Evolutionary conservation across 148 eudicot species (phyloP).

Genomic region (Fagopyrum esculentum): DNA sequence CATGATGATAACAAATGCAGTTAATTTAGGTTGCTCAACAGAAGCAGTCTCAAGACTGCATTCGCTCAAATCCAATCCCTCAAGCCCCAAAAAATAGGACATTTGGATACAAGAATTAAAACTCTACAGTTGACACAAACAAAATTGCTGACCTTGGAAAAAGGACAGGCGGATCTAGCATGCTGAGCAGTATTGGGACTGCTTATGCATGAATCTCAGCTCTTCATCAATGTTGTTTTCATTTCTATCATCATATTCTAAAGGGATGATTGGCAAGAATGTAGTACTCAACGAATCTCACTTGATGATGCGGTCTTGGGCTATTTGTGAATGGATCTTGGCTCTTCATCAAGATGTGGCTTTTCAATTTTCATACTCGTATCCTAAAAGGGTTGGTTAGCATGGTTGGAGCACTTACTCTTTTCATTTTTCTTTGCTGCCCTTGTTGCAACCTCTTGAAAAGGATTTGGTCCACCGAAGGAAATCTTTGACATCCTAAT

Average conservation of each 20-base stretch:
- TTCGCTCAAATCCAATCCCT: too few species aligned
- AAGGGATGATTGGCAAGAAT: neutral
- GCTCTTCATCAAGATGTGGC: too few species aligned
- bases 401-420: conserved; percentile 1
- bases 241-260: neutral
- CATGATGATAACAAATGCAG: too few species aligned
- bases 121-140: neutral
- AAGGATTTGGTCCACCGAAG: conserved; percentile 64
- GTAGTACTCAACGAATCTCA: neutral
- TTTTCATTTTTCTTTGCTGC: conserved; percentile 18
- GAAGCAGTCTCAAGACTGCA: too few species aligned
- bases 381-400: neutral
- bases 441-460: conserved; percentile 64
- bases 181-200: neutral
- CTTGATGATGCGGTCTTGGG: too few species aligned
- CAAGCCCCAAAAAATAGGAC: too few species aligned
- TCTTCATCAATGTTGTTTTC: neutral
- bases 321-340: too few species aligned
- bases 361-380: too few species aligned
- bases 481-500: conserved; percentile 26
- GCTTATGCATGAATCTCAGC: neutral
- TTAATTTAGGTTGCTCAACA: too few species aligned
- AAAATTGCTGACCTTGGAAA: neutral
- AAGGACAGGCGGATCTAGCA: neutral
- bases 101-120: too few species aligned